Percentiles rank a stretch among this genome's conserved stretches.
Evolutionary conservation across 495 filamentous ascomycete species (phyloP).

Genomic region (Xylaria telfairii): DNA sequence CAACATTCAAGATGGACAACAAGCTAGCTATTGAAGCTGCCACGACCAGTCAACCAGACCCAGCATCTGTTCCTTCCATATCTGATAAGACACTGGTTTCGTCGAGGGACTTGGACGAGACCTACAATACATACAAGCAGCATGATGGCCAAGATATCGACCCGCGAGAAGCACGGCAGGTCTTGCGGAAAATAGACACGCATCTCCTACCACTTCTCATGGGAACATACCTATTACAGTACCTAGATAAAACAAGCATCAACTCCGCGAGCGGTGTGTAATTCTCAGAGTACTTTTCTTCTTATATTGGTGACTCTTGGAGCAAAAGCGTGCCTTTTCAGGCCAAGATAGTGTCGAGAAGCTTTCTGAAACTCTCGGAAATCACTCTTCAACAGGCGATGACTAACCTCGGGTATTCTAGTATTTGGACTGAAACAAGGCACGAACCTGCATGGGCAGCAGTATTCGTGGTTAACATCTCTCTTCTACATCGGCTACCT

Average conservation of each 20-base stretch:
- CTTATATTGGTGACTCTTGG: neutral
- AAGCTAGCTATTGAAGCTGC: constrained; percentile 5
- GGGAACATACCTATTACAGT: constrained; percentile 62
- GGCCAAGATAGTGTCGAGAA: neutral
- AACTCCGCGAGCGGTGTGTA: constrained; percentile 57
- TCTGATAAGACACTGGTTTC: constrained; percentile 25
- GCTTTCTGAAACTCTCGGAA: neutral
- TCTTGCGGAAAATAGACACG: constrained; percentile 62
- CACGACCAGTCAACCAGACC: neutral
- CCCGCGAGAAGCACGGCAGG: constrained; percentile 52
- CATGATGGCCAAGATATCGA: constrained; percentile 46
- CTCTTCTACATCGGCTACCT: constrained; percentile 65
- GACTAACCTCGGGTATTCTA: neutral
- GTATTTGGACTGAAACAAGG: constrained; percentile 62
- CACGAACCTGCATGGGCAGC: constrained; percentile 57
- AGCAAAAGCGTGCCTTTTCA: neutral
- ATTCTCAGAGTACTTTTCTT: neutral
- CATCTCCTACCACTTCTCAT: constrained; percentile 62
- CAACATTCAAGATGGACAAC: neutral
- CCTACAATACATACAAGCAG: constrained; percentile 52
- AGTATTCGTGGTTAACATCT: constrained; percentile 64
- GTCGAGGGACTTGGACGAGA: constrained; percentile 51
- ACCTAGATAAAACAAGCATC: constrained; percentile 66
- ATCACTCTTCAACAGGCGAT: neutral
- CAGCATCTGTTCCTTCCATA: neutral